These are phyloP conservation scores for Nyctanthes arbortristis DNA, from an alignment of 257 asterid genomes.

Conservation along the genomic window DNA sequence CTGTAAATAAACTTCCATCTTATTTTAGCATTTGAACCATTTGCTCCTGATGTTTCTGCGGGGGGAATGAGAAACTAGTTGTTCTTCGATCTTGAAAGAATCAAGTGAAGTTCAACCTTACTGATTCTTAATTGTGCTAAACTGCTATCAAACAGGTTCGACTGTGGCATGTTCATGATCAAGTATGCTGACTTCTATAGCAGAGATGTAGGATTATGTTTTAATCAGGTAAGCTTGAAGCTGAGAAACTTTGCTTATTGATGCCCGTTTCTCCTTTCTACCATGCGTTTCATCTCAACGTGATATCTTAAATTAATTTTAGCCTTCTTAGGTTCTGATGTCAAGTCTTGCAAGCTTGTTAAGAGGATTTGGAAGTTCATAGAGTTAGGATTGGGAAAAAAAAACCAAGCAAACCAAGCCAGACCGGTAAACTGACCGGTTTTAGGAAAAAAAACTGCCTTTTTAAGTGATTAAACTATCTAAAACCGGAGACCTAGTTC, in stretches of 20 bases:
- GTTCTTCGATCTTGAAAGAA: conserved; percentile 3
- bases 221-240: conserved; percentile 62
- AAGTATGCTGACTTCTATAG: conserved; percentile 91
- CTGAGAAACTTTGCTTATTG: conserved; percentile 4
- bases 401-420: no score
- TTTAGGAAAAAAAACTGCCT: no score
- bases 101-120: neutral
- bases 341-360: neutral
- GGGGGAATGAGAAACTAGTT: neutral
- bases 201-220: conserved; percentile 79
- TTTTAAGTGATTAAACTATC: no score
- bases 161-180: conserved; percentile 93
- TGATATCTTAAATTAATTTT: neutral
- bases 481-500: no score
- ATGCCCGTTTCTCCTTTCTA: neutral
- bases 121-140: conserved; percentile 10
- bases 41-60: conserved; percentile 9
- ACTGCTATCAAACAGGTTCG: conserved; percentile 58
- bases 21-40: conserved; percentile 2
- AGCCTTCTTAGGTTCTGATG: neutral
- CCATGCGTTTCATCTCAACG: neutral
- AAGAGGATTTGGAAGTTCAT: no score
- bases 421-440: no score
- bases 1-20: neutral
- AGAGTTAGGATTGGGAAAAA: no score